phyloP scores from a whole-genome alignment of 2,329 filamentous ascomycete genomes.

The Pseudopyrenochaeta lycopersici region DNA sequence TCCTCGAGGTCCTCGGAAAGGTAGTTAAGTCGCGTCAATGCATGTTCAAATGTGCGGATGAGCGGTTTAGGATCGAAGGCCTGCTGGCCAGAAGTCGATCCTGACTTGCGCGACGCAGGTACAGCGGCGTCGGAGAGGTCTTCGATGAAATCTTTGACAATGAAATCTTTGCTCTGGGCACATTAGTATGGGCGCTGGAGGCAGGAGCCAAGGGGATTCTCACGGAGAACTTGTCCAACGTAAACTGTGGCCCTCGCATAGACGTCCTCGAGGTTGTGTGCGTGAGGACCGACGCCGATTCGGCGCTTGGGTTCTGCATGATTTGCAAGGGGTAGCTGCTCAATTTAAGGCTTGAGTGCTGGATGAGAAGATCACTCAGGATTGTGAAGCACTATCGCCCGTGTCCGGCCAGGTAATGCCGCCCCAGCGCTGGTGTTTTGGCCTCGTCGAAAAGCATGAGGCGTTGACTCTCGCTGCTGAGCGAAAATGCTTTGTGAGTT shows the following conservation, averaged over 20 bases:
- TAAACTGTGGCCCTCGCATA: constrained; percentile 72
- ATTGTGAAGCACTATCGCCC: constrained; percentile 15
- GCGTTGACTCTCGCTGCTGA: background rate
- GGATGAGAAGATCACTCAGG: constrained; percentile 4
- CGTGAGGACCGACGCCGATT: constrained; percentile 55
- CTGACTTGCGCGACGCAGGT: constrained; percentile 81
- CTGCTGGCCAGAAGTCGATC: constrained; percentile 54
- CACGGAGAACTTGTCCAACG: constrained; percentile 74
- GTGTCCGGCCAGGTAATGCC: constrained; percentile 21
- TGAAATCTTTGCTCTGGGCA: constrained; percentile 74
- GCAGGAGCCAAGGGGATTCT: constrained; percentile 6
- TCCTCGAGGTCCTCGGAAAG: constrained; percentile 86
- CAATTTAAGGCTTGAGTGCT: background rate
- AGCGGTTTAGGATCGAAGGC: constrained; percentile 94
- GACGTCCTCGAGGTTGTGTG: constrained; percentile 50
- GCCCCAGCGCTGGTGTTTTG: constrained; percentile 21
- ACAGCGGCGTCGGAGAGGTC: constrained; percentile 85
- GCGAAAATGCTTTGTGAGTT: background rate
- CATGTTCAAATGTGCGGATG: constrained; percentile 90
- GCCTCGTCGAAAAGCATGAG: constrained; percentile 20
- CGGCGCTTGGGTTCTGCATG: constrained; percentile 49
- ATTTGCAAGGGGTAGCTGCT: background rate
- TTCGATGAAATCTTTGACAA: constrained; percentile 97
- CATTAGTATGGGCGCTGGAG: constrained; percentile 14
- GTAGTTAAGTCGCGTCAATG: constrained; percentile 72